A percentile compares a stretch with the other conserved stretches of the same genome.
Conservation (phyloP, 768 basidiomycete genomes). For the Rhodotorula babjevae region DNA sequence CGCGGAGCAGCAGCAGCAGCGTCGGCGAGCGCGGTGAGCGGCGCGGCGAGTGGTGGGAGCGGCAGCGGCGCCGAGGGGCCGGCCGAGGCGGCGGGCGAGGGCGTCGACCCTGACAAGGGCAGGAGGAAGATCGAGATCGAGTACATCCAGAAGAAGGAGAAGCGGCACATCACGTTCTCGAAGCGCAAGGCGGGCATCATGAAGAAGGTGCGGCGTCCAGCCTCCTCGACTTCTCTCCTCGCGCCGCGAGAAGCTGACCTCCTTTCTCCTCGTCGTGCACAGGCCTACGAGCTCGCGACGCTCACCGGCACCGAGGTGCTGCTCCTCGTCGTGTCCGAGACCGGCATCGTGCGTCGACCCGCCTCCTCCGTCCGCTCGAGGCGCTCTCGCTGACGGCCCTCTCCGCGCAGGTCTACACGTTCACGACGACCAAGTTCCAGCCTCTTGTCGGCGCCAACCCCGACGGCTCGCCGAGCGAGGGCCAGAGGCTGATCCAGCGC, state of each 20-base stretch:
- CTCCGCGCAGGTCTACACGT: constrained; percentile 77
- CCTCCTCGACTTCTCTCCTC: constrained; percentile 26
- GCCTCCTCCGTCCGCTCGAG: too few relatives aligned
- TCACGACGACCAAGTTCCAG: constrained; percentile 95
- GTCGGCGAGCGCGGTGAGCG: not conserved
- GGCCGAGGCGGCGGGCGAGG: not conserved
- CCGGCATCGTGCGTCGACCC: constrained; percentile 53
- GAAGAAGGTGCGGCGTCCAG: constrained; percentile 97
- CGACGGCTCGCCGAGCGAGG: constrained; percentile 51
- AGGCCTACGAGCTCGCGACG: constrained; percentile 98
- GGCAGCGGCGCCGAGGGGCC: not conserved
- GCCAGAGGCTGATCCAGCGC: constrained; percentile 78
- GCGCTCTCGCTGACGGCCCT: too few relatives aligned
- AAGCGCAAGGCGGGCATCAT: constrained; percentile 99
- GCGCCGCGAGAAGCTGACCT: not conserved
- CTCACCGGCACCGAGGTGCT: constrained; percentile 98
- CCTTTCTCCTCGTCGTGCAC: not conserved
- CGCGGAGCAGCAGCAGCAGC: constrained; percentile 49
- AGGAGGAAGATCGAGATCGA: constrained; percentile 99
- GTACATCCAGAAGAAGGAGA: constrained; percentile 98
- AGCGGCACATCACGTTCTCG: constrained; percentile 98
- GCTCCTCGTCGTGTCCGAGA: constrained; percentile 95
- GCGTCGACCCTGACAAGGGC: constrained; percentile 28
- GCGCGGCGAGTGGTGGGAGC: not conserved
- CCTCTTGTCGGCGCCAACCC: constrained; percentile 89